A percentile compares a stretch with the other conserved stretches of the same genome.
Evolutionary conservation across 495 filamentous ascomycete genomes (phyloP).

Genomic region (Xylaria flabelliformis): DNA sequence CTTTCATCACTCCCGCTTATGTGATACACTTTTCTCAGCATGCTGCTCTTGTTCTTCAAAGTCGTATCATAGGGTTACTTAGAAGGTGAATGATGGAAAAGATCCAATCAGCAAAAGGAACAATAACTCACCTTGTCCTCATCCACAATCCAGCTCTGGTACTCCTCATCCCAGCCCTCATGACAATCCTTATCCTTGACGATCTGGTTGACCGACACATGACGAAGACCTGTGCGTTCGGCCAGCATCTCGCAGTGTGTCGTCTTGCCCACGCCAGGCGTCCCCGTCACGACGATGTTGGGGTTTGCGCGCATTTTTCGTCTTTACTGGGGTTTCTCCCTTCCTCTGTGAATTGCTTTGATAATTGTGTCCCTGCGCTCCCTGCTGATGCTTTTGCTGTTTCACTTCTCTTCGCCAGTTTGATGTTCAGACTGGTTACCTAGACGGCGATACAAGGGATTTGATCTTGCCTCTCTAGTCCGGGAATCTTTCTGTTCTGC

Average conservation of each 20-base stretch:
- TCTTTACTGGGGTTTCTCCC: slow-evolving; percentile 8
- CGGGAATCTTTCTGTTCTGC: not conserved
- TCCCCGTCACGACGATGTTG: slow-evolving; percentile 95
- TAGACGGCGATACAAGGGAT: not conserved
- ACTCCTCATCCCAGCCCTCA: slow-evolving; percentile 83
- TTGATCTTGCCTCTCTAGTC: not conserved
- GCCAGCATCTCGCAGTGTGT: slow-evolving; percentile 83
- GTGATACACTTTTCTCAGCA: not conserved
- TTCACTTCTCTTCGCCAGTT: not conserved
- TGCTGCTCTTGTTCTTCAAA: not conserved
- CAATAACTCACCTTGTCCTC: slow-evolving; percentile 80
- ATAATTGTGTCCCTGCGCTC: not conserved
- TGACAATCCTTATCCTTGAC: slow-evolving; percentile 85
- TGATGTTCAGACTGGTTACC: not conserved
- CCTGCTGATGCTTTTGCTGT: not conserved
- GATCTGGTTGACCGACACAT: slow-evolving; percentile 87
- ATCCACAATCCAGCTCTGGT: slow-evolving; percentile 90
- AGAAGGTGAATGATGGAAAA: slow-evolving; percentile 17
- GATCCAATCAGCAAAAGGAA: slow-evolving; percentile 19
- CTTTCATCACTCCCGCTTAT: slow-evolving; percentile 37
- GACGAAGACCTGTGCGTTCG: slow-evolving; percentile 66
- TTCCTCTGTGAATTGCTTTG: slow-evolving; percentile 4
- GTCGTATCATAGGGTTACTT: not conserved
- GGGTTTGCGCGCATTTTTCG: slow-evolving; percentile 64
- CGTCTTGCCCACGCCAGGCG: slow-evolving; percentile 94